phyloP scores from a whole-genome alignment of 306 rosid species.

The Corylus heterophylla region DNA sequence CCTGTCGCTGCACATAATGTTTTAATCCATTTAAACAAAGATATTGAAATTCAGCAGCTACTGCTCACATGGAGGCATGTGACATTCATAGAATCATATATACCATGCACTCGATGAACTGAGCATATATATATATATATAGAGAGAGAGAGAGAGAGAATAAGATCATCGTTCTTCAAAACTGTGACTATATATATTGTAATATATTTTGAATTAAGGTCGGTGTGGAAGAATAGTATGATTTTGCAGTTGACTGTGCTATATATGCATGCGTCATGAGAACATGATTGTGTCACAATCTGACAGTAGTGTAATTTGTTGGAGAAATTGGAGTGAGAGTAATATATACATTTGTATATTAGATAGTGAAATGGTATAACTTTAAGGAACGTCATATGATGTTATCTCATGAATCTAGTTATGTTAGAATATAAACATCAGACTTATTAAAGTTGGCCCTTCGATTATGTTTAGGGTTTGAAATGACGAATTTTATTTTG shows the following conservation, averaged over 20 bases:
- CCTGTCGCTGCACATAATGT: constrained; percentile 10
- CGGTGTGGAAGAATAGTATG: background rate
- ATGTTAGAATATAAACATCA: background rate
- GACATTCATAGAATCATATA: constrained; percentile 12
- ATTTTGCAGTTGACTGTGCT: background rate
- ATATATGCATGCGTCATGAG: background rate
- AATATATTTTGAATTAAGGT: background rate
- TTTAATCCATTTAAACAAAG: background rate
- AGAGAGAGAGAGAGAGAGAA: background rate
- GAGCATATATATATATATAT: too few species aligned
- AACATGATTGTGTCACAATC: too few species aligned
- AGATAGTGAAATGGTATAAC: too few species aligned
- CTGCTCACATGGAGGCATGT: constrained; percentile 41
- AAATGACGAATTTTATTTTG: too few species aligned
- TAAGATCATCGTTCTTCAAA: constrained; percentile 3
- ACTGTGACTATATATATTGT: background rate
- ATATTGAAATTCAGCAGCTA: constrained; percentile 1
- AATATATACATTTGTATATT: too few species aligned
- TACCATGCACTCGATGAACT: background rate
- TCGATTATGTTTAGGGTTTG: too few species aligned
- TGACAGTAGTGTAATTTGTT: background rate
- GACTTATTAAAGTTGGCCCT: too few species aligned
- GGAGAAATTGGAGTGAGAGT: background rate
- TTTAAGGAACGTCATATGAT: too few species aligned
- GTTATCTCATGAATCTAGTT: background rate